These are phyloP conservation scores for Blastobotrys proliferans DNA, from an alignment of 1,139 yeast genomes.

Conservation along the genomic window DNA sequence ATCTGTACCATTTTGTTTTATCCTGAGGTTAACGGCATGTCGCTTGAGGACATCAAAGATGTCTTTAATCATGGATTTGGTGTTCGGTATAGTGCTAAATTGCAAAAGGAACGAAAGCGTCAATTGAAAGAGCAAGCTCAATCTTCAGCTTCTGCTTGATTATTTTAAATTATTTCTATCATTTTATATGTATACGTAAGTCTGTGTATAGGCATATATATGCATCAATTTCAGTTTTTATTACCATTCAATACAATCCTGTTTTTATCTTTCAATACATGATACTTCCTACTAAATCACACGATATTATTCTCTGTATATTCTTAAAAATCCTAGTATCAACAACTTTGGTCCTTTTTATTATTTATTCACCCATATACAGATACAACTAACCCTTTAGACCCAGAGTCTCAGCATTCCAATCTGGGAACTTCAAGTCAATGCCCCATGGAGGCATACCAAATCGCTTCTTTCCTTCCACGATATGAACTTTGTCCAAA, in stretches of 20 bases:
- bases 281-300: too few species aligned
- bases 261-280: background rate
- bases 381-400: background rate
- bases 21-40: slow-evolving; percentile 43
- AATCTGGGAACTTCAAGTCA: slow-evolving; percentile 33
- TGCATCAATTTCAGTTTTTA: too few species aligned
- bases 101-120: slow-evolving; percentile 1
- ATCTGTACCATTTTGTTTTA: slow-evolving; percentile 37
- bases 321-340: too few species aligned
- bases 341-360: too few species aligned
- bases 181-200: too few species aligned
- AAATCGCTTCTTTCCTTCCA: slow-evolving; percentile 49
- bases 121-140: background rate
- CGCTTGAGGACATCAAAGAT: slow-evolving; percentile 40
- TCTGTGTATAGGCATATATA: too few species aligned
- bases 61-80: slow-evolving; percentile 27
- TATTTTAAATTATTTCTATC: too few species aligned
- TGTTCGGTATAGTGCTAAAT: slow-evolving; percentile 3
- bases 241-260: background rate
- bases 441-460: slow-evolving; percentile 39
- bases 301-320: too few species aligned
- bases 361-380: too few species aligned
- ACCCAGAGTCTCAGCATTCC: slow-evolving; percentile 20
- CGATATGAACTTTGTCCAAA: slow-evolving; percentile 44
- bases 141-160: background rate